Evolutionary conservation across 352 stramenopile genomes (phyloP).

Genomic region (Pythium biforme): DNA sequence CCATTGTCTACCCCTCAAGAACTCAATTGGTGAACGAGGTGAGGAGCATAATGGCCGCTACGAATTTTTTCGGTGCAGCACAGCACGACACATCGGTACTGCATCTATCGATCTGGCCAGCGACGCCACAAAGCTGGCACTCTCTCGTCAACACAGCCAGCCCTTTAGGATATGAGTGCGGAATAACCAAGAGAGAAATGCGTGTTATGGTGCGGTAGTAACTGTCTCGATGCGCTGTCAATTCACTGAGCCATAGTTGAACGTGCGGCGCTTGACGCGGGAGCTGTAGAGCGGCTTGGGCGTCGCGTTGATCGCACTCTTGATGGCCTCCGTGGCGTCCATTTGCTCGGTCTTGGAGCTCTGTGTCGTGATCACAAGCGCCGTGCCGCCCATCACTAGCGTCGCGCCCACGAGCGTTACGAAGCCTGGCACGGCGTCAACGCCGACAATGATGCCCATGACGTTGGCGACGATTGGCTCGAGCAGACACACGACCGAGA

Average conservation of each 20-base stretch:
- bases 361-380: slow-evolving; percentile 75
- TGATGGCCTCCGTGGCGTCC: slow-evolving; percentile 74
- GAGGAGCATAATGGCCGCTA: too few species aligned
- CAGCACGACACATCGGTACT: too few species aligned
- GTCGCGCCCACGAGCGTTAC: slow-evolving; percentile 70
- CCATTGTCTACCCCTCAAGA: too few species aligned
- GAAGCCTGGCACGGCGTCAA: slow-evolving; percentile 68
- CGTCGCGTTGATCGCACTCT: slow-evolving; percentile 48
- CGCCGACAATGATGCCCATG: slow-evolving; percentile 70
- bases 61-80: too few species aligned
- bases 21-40: too few species aligned
- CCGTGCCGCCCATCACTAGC: slow-evolving; percentile 78
- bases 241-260: slow-evolving; percentile 44
- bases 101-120: too few species aligned
- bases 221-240: not conserved
- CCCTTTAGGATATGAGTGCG: not conserved
- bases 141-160: too few species aligned
- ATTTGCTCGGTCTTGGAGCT: slow-evolving; percentile 77
- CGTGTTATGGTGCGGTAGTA: too few species aligned
- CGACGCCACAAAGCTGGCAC: too few species aligned
- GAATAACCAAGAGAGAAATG: not conserved
- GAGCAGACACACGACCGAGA: slow-evolving; percentile 85
- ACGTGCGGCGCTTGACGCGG: slow-evolving; percentile 44
- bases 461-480: slow-evolving; percentile 84
- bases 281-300: slow-evolving; percentile 63